Evolutionary conservation across 2,329 filamentous ascomycete genomes (phyloP).

Genomic region (Penicillium occitanis): DNA sequence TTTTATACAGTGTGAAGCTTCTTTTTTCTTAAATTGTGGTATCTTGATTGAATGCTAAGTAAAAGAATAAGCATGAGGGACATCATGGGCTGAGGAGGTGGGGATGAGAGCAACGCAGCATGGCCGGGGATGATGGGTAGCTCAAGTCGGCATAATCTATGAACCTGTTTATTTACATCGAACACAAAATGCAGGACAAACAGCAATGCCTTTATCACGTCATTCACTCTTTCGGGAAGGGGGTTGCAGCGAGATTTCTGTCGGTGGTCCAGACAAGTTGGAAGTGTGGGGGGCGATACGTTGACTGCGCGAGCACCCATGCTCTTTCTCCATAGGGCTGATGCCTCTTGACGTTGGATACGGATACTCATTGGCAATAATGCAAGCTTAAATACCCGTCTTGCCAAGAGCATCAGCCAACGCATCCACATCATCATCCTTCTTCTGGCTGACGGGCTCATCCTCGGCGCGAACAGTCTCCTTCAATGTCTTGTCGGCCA

Average conservation of each 20-base stretch:
- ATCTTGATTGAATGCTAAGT: constrained; percentile 1
- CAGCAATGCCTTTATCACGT: background rate
- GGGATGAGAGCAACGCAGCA: background rate
- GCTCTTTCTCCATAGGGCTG: background rate
- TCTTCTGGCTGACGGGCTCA: constrained; percentile 68
- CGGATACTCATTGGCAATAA: too few species aligned
- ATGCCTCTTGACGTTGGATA: background rate
- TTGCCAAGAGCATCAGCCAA: constrained; percentile 74
- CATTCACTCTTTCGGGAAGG: background rate
- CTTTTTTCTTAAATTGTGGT: background rate
- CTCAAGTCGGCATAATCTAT: constrained; percentile 1
- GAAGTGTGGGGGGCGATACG: background rate
- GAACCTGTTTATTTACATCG: constrained; percentile 8
- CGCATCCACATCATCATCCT: constrained; percentile 77
- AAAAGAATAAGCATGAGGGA: background rate
- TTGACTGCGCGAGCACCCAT: background rate
- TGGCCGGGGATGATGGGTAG: background rate
- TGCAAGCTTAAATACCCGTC: constrained; percentile 47
- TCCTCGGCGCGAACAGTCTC: constrained; percentile 54
- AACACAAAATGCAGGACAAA: background rate
- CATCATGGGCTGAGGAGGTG: background rate
- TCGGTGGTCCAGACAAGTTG: background rate
- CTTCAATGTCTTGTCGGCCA: constrained; percentile 69
- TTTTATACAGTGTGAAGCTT: background rate
- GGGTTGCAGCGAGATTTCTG: background rate